phyloP scores from a whole-genome alignment of 2,329 filamentous ascomycete genomes.

The Exophiala phaeomuriformis region DNA sequence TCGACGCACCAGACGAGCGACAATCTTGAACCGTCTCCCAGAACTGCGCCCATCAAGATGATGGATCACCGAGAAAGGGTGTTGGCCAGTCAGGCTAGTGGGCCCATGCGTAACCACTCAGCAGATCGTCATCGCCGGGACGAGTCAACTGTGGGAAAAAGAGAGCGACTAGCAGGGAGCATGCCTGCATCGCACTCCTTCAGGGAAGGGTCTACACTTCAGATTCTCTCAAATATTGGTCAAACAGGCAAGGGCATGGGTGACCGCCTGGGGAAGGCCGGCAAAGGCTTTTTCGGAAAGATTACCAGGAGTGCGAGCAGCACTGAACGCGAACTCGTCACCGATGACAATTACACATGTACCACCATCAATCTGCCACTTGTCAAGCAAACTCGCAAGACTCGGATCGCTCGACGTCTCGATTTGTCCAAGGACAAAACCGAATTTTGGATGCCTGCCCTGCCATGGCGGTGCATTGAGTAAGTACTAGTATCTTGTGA shows the following conservation, averaged over 20 bases:
- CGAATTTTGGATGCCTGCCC: constrained; percentile 96
- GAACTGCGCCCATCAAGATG: constrained; percentile 51
- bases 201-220: constrained; percentile 54
- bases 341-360: constrained; percentile 75
- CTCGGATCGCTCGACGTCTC: constrained; percentile 81
- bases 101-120: constrained; percentile 61
- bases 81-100: constrained; percentile 60
- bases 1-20: constrained; percentile 28
- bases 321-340: constrained; percentile 58
- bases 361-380: constrained; percentile 81
- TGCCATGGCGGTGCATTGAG: constrained; percentile 93
- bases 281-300: constrained; percentile 77
- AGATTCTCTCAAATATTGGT: constrained; percentile 66
- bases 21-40: constrained; percentile 31
- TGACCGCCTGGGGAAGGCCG: constrained; percentile 62
- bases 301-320: constrained; percentile 63
- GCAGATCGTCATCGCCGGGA: constrained; percentile 52
- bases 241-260: constrained; percentile 66
- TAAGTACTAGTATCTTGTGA: constrained; percentile 34
- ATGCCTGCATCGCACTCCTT: constrained; percentile 41
- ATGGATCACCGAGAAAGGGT: constrained; percentile 54
- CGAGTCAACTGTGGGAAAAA: constrained; percentile 23
- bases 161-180: constrained; percentile 14
- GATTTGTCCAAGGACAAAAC: constrained; percentile 90
- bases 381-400: constrained; percentile 81